phyloP scores from a whole-genome alignment of 2,329 filamentous ascomycete genomes.

The Exophiala bonariae region DNA sequence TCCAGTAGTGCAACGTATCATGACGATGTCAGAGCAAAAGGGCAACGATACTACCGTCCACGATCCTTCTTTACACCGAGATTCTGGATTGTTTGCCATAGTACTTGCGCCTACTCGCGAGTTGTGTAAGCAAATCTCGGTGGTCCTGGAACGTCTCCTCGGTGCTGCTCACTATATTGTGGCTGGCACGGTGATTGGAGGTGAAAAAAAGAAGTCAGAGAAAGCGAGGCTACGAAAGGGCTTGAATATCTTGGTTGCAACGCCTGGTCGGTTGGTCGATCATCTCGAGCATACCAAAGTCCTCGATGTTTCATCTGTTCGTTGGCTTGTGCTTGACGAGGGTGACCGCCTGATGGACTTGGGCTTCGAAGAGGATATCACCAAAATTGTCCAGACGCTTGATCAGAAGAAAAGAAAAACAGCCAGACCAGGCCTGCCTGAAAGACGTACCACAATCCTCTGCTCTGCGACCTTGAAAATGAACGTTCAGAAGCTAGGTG shows the following conservation, averaged over 20 bases:
- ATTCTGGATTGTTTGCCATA: constrained; percentile 89
- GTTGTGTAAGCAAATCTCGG: constrained; percentile 87
- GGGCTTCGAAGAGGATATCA: constrained; percentile 92
- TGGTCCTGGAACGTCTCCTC: constrained; percentile 80
- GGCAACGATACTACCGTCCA: constrained; percentile 36
- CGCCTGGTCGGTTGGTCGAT: constrained; percentile 85
- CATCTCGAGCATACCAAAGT: constrained; percentile 91
- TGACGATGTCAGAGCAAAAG: constrained; percentile 59
- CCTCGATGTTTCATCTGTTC: constrained; percentile 80
- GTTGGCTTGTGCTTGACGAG: constrained; percentile 94
- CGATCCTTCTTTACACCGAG: constrained; percentile 65
- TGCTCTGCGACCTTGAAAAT: constrained; percentile 98
- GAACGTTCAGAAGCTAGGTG: constrained; percentile 89
- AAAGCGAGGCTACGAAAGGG: constrained; percentile 93
- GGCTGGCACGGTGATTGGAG: constrained; percentile 76
- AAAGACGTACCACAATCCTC: constrained; percentile 78
- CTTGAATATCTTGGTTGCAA: constrained; percentile 92
- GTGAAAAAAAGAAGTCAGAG: constrained; percentile 75
- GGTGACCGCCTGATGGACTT: constrained; percentile 98
- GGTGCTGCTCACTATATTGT: constrained; percentile 94
- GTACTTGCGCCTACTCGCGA: constrained; percentile 93
- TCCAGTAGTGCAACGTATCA: constrained; percentile 84
- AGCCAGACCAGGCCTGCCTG: constrained; percentile 65
- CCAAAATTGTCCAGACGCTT: constrained; percentile 79
- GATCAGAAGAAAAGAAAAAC: constrained; percentile 62